Conservation (phyloP, 2,329 filamentous ascomycete genomes). For the Penicillium sp. region DNA sequence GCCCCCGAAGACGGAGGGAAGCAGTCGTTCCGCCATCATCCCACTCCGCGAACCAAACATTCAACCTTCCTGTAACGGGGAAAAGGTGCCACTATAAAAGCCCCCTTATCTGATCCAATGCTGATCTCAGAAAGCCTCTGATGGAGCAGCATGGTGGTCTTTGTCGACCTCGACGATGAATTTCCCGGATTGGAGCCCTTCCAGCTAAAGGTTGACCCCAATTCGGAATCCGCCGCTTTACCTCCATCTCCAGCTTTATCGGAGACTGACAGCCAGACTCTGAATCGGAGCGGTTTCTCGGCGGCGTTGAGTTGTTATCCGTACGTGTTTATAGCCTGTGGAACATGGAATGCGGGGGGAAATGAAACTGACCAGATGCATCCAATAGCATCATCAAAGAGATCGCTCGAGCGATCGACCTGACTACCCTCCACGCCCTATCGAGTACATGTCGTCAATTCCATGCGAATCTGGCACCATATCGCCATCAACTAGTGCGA, state of each 20-base stretch:
- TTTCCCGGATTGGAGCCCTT: constrained; percentile 28
- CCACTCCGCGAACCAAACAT: constrained; percentile 11
- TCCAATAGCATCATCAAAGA: constrained; percentile 69
- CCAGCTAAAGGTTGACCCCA: constrained; percentile 17
- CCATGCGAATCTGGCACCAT: constrained; percentile 74
- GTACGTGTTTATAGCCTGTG: constrained; percentile 35
- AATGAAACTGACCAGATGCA: constrained; percentile 15
- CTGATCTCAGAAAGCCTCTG: constrained; percentile 20
- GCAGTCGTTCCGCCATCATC: constrained; percentile 28
- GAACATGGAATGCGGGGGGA: background rate
- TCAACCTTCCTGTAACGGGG: constrained; percentile 10
- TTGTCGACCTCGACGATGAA: constrained; percentile 48
- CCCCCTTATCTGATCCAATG: constrained; percentile 24
- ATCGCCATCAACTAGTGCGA: constrained; percentile 69
- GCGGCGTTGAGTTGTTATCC: constrained; percentile 51
- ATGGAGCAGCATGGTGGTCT: constrained; percentile 49
- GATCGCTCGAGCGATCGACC: constrained; percentile 75
- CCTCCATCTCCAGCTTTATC: constrained; percentile 11
- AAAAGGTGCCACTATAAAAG: constrained; percentile 2
- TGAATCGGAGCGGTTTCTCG: constrained; percentile 40
- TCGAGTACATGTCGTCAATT: constrained; percentile 80
- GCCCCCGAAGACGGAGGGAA: constrained; percentile 4
- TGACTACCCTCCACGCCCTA: constrained; percentile 82
- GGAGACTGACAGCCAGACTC: background rate
- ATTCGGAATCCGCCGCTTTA: constrained; percentile 12